These are phyloP conservation scores for Wickerhamiella spandovensis DNA, from an alignment of 805 yeast species.

Conservation along the genomic window DNA sequence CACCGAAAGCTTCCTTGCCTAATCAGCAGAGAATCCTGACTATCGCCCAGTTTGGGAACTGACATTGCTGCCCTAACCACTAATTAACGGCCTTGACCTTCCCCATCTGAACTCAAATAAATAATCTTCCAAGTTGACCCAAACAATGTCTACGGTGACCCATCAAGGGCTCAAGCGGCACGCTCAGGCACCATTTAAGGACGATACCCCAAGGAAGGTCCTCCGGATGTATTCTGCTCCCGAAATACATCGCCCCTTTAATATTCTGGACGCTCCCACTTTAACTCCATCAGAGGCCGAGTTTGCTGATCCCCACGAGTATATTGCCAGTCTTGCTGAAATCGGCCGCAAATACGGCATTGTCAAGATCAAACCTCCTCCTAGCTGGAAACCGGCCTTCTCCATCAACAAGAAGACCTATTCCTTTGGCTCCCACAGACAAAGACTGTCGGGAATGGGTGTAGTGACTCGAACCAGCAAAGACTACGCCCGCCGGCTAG, in stretches of 20 bases:
- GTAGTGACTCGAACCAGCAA: slow-evolving; percentile 23
- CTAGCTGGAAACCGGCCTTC: slow-evolving; percentile 30
- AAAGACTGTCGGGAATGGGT: slow-evolving; percentile 25
- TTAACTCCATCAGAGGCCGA: slow-evolving; percentile 42
- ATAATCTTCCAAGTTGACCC: not conserved
- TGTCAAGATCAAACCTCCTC: slow-evolving; percentile 57
- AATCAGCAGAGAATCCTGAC: too few species aligned
- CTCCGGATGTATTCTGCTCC: not conserved
- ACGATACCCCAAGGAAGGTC: not conserved
- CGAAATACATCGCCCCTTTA: not conserved
- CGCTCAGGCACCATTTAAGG: not conserved
- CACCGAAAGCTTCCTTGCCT: too few species aligned
- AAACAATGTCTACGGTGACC: not conserved
- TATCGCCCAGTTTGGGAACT: too few species aligned
- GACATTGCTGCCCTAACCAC: not conserved
- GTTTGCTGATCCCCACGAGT: slow-evolving; percentile 51
- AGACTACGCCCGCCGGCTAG: slow-evolving; percentile 10
- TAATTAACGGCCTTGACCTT: not conserved
- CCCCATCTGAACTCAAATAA: not conserved
- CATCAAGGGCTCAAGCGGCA: not conserved
- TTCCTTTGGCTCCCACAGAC: slow-evolving; percentile 21
- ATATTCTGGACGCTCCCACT: slow-evolving; percentile 38
- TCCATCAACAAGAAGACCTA: slow-evolving; percentile 22
- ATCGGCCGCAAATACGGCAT: slow-evolving; percentile 58
- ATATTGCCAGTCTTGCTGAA: slow-evolving; percentile 39